Evolutionary conservation across 129 eudicot species (phyloP), one percentile per base, ranked within the genome.

Genomic region (Arctium lappa): DNA sequence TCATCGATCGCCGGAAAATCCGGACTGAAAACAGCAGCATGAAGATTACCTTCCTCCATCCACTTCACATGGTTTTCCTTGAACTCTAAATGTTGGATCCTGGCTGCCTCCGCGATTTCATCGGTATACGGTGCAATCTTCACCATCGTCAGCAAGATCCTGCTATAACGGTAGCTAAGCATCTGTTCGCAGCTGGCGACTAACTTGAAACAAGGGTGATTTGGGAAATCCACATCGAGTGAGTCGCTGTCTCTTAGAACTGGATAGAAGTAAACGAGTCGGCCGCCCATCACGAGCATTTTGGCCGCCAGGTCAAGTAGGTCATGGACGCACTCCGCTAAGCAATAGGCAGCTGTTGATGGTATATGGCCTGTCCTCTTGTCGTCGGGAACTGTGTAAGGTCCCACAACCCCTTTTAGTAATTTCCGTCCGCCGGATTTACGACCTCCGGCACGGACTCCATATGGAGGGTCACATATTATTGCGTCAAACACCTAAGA

Each of bases 381-480:
- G 77, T 93, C 95, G 11, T 93, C 97, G 0, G 99, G 99, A 39
- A 93, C 98, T 0, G 89, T 91, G 81, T 95, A 95, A 3, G 99
- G 98, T 32, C 77, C 95, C 69, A 93, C 89, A 5, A 84, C 83
- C 34, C 99, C 99, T 91, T 95, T 93, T 80, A 95, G 83, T 69
- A 95, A 80, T 75, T 95, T 95, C 48, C 98, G 86, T 3, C 99
- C 99, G 31, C 99, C 99, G 7, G 99, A 95, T 87, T 95, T 95
- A 8, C 99, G 97, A 3, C 99, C 99, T 6, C 99, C 99, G 11
- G 98, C 99, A 82, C 99, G 95, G 42, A 95, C 99, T 1, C 99
- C 98, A 37, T 95, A 93, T 8, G 99, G 98, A 48, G 99, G 99
- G 70, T 95, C 99, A 27, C 98, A 95, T 40, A 95, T 93, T 44